These are phyloP conservation scores for Neoboletus magnificus DNA, from an alignment of 768 basidiomycete genomes.

Conservation along the genomic window DNA sequence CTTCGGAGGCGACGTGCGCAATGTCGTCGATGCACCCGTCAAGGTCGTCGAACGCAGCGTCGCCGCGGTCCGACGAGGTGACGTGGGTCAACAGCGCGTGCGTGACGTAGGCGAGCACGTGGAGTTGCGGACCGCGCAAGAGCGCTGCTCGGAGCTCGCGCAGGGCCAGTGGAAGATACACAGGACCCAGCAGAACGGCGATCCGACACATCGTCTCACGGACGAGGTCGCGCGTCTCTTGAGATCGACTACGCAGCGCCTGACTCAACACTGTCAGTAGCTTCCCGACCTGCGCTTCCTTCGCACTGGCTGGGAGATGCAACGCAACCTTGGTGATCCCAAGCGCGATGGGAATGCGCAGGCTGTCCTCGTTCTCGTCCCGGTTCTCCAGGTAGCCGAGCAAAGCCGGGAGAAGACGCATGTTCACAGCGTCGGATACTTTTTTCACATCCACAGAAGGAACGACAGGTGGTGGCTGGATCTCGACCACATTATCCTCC, in stretches of 20 bases:
- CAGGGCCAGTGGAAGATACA: constrained; percentile 68
- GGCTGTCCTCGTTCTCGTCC: constrained; percentile 77
- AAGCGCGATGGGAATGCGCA: constrained; percentile 84
- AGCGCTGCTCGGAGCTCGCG: constrained; percentile 84
- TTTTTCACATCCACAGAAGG: constrained; percentile 23
- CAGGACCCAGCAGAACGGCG: constrained; percentile 64
- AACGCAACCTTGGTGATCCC: constrained; percentile 84
- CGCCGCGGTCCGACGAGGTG: constrained; percentile 50
- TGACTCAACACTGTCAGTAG: constrained; percentile 86
- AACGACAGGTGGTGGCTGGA: background rate
- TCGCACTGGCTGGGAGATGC: constrained; percentile 63
- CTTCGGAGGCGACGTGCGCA: constrained; percentile 79
- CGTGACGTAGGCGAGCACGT: constrained; percentile 81
- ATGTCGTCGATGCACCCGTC: constrained; percentile 79
- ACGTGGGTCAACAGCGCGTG: constrained; percentile 83
- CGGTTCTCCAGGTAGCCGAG: constrained; percentile 79
- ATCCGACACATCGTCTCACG: constrained; percentile 84
- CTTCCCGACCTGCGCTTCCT: constrained; percentile 67
- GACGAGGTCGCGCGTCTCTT: constrained; percentile 86
- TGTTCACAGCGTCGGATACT: constrained; percentile 74
- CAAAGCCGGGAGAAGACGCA: constrained; percentile 74
- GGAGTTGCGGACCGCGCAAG: constrained; percentile 87
- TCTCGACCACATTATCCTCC: constrained; percentile 22
- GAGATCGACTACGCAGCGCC: constrained; percentile 87
- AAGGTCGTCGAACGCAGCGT: constrained; percentile 54